Conservation (phyloP, 2,329 filamentous ascomycete genomes). For the Truncatella angustata region DNA sequence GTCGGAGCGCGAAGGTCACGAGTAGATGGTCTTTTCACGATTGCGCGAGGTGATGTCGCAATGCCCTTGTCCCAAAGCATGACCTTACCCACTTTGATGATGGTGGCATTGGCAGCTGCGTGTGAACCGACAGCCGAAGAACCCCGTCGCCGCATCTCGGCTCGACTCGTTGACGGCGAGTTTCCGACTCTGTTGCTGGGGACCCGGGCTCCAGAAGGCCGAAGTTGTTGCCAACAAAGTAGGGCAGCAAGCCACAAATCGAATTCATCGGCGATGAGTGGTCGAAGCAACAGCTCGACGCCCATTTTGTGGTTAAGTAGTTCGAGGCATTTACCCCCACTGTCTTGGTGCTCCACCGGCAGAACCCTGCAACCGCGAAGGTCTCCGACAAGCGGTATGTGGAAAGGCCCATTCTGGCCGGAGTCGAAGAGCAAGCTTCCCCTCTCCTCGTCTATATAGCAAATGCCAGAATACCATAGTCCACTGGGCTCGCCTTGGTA, state of each 20-base stretch:
- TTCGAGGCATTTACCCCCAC: slow-evolving; percentile 50
- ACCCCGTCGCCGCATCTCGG: slow-evolving; percentile 42
- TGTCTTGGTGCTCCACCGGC: slow-evolving; percentile 47
- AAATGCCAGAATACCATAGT: slow-evolving; percentile 69
- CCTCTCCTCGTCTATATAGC: slow-evolving; percentile 74
- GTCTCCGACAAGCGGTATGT: slow-evolving; percentile 68
- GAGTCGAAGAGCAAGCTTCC: slow-evolving; percentile 75
- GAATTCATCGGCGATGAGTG: slow-evolving; percentile 62
- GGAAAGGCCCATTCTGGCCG: slow-evolving; percentile 62
- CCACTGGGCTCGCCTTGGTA: slow-evolving; percentile 63
- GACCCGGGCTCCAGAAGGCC: slow-evolving; percentile 56
- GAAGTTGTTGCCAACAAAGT: slow-evolving; percentile 77
- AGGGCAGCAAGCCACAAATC: slow-evolving; percentile 80
- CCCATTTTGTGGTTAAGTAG: slow-evolving; percentile 52
- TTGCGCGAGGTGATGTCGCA: slow-evolving; percentile 52
- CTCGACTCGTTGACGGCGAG: slow-evolving; percentile 34
- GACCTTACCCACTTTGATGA: slow-evolving; percentile 94
- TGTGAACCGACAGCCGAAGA: slow-evolving; percentile 33
- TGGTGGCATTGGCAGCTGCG: slow-evolving; percentile 64
- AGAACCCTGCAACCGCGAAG: slow-evolving; percentile 71
- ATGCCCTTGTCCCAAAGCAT: slow-evolving; percentile 84
- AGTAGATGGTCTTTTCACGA: slow-evolving; percentile 57
- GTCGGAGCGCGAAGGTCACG: slow-evolving; percentile 51
- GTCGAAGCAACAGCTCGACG: slow-evolving; percentile 63
- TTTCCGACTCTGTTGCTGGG: slow-evolving; percentile 39